These are phyloP conservation scores for Boletus rex-veris DNA, from an alignment of 768 basidiomycete genomes.

Conservation along the genomic window DNA sequence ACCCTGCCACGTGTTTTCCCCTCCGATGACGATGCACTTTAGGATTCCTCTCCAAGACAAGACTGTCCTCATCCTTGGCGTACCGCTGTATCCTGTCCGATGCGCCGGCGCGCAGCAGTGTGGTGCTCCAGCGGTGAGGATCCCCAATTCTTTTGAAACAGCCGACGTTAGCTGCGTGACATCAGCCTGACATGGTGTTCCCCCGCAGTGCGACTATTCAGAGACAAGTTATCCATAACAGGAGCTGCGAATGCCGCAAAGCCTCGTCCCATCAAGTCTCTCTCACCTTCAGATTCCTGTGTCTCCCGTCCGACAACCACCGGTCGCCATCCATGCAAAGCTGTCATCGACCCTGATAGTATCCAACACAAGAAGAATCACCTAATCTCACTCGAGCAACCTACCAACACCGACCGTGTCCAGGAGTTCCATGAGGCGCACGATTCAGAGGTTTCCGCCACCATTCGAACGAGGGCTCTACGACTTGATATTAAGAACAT, in stretches of 20 bases:
- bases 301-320: no score
- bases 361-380: no score
- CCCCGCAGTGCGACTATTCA: neutral
- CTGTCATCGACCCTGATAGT: no score
- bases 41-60: conserved; percentile 15
- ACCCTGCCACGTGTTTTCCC: conserved; percentile 17
- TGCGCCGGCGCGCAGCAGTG: conserved; percentile 6
- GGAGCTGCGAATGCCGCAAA: neutral
- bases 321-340: no score
- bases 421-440: no score
- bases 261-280: neutral
- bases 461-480: no score
- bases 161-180: neutral
- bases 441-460: no score
- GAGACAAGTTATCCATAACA: neutral
- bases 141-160: neutral
- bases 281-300: neutral
- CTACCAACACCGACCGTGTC: no score
- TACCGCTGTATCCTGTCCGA: conserved; percentile 6
- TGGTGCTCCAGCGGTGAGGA: conserved; percentile 1
- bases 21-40: conserved; percentile 24
- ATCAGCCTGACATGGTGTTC: neutral
- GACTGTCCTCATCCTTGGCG: conserved; percentile 22
- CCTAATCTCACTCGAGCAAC: no score
- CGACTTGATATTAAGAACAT: neutral